Percentiles rank a stretch among this genome's conserved stretches.
Evolutionary conservation across 208 protist species (phyloP).

Genomic region (Trypanosoma lewisi): DNA sequence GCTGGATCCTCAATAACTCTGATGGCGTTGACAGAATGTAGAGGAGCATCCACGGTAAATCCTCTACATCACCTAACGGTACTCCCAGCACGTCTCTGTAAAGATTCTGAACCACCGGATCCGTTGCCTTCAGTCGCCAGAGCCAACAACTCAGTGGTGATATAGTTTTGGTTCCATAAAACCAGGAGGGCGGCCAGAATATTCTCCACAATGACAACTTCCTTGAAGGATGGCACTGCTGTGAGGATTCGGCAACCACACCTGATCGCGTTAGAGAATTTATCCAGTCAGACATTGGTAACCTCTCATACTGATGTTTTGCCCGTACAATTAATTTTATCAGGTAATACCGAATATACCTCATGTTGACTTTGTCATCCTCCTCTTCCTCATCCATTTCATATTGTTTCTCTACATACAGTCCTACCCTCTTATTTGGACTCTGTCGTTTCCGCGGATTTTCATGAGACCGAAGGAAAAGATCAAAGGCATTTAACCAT

Average conservation of each 20-base stretch:
- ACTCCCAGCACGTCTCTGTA: slow-evolving; percentile 14
- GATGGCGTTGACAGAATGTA: slow-evolving; percentile 10
- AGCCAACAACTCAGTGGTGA: slow-evolving; percentile 14
- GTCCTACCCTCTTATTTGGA: not conserved
- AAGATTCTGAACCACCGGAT: slow-evolving; percentile 48
- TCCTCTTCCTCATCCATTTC: not conserved
- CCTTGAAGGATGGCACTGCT: slow-evolving; percentile 1
- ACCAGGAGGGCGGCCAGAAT: slow-evolving; percentile 29
- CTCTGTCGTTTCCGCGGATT: not conserved
- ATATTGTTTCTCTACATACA: not conserved
- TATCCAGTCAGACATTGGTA: not conserved
- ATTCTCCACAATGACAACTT: slow-evolving; percentile 4
- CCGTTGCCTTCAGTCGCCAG: slow-evolving; percentile 30
- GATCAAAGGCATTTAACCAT: slow-evolving; percentile 25
- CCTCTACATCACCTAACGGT: slow-evolving; percentile 23
- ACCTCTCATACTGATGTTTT: slow-evolving; percentile 38
- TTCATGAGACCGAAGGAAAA: slow-evolving; percentile 16
- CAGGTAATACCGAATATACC: slow-evolving; percentile 32
- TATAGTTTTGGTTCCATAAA: not conserved
- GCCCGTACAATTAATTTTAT: slow-evolving; percentile 30
- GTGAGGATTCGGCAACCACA: slow-evolving; percentile 12
- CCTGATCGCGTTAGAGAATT: not conserved
- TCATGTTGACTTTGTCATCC: slow-evolving; percentile 4
- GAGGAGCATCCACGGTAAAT: slow-evolving; percentile 26
- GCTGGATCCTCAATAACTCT: slow-evolving; percentile 11